These are phyloP conservation scores for Hysterium pulicare DNA, from an alignment of 2,329 filamentous ascomycete species.

Conservation along the genomic window DNA sequence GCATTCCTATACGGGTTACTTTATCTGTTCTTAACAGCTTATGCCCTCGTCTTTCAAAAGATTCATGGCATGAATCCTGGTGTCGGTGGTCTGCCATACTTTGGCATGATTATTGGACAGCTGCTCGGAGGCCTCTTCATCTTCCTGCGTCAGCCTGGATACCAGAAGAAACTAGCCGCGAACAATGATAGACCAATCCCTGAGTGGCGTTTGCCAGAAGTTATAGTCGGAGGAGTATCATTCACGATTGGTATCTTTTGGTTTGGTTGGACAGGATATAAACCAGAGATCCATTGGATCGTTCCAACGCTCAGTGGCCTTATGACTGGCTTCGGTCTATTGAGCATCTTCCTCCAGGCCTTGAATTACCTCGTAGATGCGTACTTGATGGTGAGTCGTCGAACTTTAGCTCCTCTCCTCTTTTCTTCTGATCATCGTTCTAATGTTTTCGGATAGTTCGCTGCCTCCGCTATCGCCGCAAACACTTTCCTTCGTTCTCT, in stretches of 20 bases:
- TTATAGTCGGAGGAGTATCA: slow-evolving; percentile 51
- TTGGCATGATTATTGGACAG: slow-evolving; percentile 77
- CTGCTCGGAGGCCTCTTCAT: slow-evolving; percentile 65
- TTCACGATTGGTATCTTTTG: slow-evolving; percentile 40
- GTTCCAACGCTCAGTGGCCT: slow-evolving; percentile 45
- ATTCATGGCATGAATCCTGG: slow-evolving; percentile 70
- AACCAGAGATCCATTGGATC: slow-evolving; percentile 41
- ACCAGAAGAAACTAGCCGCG: slow-evolving; percentile 52
- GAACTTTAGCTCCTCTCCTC: not conserved
- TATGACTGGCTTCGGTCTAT: slow-evolving; percentile 55
- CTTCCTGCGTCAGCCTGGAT: slow-evolving; percentile 63
- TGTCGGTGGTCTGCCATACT: slow-evolving; percentile 74
- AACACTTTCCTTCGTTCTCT: slow-evolving; percentile 54
- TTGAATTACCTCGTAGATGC: slow-evolving; percentile 61
- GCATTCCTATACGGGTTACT: slow-evolving; percentile 61
- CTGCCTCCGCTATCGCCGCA: slow-evolving; percentile 54
- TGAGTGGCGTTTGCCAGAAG: slow-evolving; percentile 56
- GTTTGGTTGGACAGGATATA: slow-evolving; percentile 44
- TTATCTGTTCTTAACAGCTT: slow-evolving; percentile 83
- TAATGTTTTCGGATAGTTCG: slow-evolving; percentile 32
- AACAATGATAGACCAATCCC: slow-evolving; percentile 52
- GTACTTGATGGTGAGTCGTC: slow-evolving; percentile 48
- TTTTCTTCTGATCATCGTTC: not conserved
- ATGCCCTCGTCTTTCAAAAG: slow-evolving; percentile 72
- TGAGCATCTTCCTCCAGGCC: slow-evolving; percentile 56